These are phyloP conservation scores for Ogataea hybrid DNA, from an alignment of 1,139 yeast species.

Conservation along the genomic window DNA sequence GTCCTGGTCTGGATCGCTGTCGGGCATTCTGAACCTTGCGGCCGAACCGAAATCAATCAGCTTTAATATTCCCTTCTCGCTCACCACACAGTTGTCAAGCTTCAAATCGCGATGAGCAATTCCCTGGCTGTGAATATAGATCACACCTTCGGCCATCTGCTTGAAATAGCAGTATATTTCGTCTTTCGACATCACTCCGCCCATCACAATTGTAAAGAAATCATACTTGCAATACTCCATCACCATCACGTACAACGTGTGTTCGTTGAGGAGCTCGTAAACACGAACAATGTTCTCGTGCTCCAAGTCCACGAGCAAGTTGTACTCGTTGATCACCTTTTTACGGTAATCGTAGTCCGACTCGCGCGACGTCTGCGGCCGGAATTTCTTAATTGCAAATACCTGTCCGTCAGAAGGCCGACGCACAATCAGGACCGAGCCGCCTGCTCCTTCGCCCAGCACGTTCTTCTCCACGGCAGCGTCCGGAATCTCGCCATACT, in stretches of 20 bases:
- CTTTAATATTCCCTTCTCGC: slow-evolving; percentile 57
- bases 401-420: slow-evolving; percentile 47
- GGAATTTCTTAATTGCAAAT: slow-evolving; percentile 69
- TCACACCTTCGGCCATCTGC: slow-evolving; percentile 62
- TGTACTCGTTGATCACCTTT: slow-evolving; percentile 66
- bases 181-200: slow-evolving; percentile 55
- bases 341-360: slow-evolving; percentile 53
- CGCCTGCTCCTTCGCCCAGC: slow-evolving; percentile 73
- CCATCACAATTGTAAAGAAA: slow-evolving; percentile 75
- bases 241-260: slow-evolving; percentile 51
- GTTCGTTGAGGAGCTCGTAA: slow-evolving; percentile 58
- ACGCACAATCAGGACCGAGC: slow-evolving; percentile 62
- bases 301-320: slow-evolving; percentile 56
- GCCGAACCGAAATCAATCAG: slow-evolving; percentile 80
- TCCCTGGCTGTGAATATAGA: slow-evolving; percentile 62
- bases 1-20: slow-evolving; percentile 25
- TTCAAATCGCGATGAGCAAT: slow-evolving; percentile 77
- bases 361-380: slow-evolving; percentile 52
- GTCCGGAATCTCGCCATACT: slow-evolving; percentile 59
- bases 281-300: slow-evolving; percentile 68
- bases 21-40: slow-evolving; percentile 44
- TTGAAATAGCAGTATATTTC: slow-evolving; percentile 69
- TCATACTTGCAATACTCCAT: slow-evolving; percentile 79
- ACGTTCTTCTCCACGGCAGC: slow-evolving; percentile 27
- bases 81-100: slow-evolving; percentile 78